Base-by-base conservation (phyloP, 176 grass and related monocot genomes). In the Rhynchospora breviuscula region DNA sequence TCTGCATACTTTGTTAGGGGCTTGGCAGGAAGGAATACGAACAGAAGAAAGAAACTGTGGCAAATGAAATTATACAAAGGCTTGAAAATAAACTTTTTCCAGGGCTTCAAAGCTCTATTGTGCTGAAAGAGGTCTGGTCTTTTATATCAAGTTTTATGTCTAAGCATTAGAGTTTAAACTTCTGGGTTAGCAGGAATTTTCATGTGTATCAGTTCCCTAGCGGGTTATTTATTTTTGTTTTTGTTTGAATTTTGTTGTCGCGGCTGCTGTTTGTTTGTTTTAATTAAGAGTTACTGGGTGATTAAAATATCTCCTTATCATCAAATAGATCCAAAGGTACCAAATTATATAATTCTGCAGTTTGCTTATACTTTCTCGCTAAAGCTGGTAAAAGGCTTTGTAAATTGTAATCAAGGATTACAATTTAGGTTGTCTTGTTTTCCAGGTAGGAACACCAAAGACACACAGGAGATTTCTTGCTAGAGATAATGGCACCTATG, bases 401-500 rank as follows among this genome's bases (percentile, higher is more conserved):
- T 78, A 51, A 17, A 31, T 31, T 15, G 10, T 57, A 23, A 61
- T 22, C 51, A n/a, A 25, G 58, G 1, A 3, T 80, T 62, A 63
- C 57, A 80, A 80, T 62, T 80, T 61, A 12, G 29, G 15, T 63
- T 23, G 15, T 46, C 47, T 47, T 62, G 25, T 67, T 53, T 81
- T n/a, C 65, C 81, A 94, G 95, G 92, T 98, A 89, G 92, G 95
- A 44, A 93, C 95, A n/a, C 92, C 95, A 71, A 98, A 91, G 82
- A 94, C 95, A 62, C 95, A 98, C 25, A 85, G 92, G 48, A 98
- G 92, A 90, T 98, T 84, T 91, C 92, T 98, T 87, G 95, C 95
- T 81, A 90, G 90, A 47, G 88, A 91, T 71, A 87, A 87, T 78
- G 92, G 95, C 83, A 98, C 92, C 60, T 98, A 98, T 81, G 95